Percentiles rank a stretch among this genome's conserved stretches.
phyloP scores from a whole-genome alignment of 1,139 yeast genomes.

The Yamadazyma atmosphaerica region DNA sequence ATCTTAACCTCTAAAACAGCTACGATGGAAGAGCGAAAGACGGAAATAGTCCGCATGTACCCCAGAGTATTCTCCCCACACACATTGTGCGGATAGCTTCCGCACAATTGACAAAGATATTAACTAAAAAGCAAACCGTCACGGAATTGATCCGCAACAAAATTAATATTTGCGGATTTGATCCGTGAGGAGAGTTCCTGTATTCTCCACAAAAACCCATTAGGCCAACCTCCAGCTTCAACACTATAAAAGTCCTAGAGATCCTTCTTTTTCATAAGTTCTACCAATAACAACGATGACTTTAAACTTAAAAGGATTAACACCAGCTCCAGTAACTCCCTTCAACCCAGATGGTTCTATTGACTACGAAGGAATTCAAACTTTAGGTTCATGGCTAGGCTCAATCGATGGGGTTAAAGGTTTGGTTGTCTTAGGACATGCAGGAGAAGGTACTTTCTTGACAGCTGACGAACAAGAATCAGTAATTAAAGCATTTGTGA shows the following conservation, averaged over 20 bases:
- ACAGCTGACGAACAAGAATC: conserved; percentile 1
- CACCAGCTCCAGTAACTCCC: conserved; percentile 1
- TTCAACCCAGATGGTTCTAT: conserved; percentile 1
- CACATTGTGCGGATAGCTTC: neutral
- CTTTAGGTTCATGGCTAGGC: conserved; percentile 1
- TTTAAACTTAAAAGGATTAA: conserved; percentile 1
- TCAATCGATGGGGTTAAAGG: conserved; percentile 2
- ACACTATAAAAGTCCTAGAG: neutral
- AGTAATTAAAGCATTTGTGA: conserved; percentile 1
- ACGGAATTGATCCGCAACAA: neutral
- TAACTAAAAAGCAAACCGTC: too few relatives aligned
- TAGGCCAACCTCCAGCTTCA: too few relatives aligned
- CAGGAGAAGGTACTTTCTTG: conserved; percentile 1
- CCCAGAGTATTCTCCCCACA: neutral
- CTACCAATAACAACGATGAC: neutral
- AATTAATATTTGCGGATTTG: too few relatives aligned
- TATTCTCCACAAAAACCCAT: too few relatives aligned
- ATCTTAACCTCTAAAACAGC: too few relatives aligned
- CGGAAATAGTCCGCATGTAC: conserved; percentile 1
- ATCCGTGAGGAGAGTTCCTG: too few relatives aligned
- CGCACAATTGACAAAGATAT: neutral
- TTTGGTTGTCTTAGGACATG: conserved; percentile 1
- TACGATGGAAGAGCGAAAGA: too few relatives aligned
- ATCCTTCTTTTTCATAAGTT: neutral
- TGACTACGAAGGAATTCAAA: conserved; percentile 2